Base-by-base conservation (phyloP, 2,329 filamentous ascomycete genomes). In the Fusarium sarcochroum region DNA sequence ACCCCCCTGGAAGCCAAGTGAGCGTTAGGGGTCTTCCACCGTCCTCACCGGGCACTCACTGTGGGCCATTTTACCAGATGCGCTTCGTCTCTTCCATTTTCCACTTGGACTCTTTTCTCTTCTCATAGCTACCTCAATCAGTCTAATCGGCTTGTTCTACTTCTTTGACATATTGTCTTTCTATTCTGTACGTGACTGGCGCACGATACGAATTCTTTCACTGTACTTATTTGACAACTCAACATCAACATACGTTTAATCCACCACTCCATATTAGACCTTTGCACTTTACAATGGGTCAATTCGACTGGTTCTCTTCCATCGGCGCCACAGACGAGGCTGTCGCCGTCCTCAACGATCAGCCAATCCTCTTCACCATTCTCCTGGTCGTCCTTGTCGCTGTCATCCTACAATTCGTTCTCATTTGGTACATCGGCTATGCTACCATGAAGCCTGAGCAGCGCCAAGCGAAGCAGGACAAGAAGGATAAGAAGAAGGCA, bases 381-480 rank as follows among this genome's bases (percentile, higher is more conserved):
- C 84, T 89, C 62, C 66, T 89, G 66, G 76, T 87, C 74, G 85
- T 86, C 61, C 80, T 89, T 57, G 73, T 87, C 73, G 79, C 78
- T 62, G 71, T 88, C 50, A 80, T 80, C 63, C 73, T 84, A 10
- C 80, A 88, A 69, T 76, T 76, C 58, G 71, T 81, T 11, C 77
- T 89, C 48, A 76, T 86, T 54, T 88, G 84, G 84, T 88, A 83
- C 78, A 89, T 89, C 73, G 86, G 88, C 78, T 84, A 80, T 73
- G 86, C 86, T 59, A 89, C 87, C 20, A 66, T 87, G 79, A 89
- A 89, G 80, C 87, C 87, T 17, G 85, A 87, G 73, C 87, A 89
- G 76, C 85, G 80, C 75, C 86, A 85, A 76, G 84, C 84, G 73
- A 86, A 86, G 77, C 80, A 80, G 54, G 77, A 78, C 35, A 80